Evolutionary conservation across 768 basidiomycete species (phyloP).

Genomic region (Tephrocybe sp.): DNA sequence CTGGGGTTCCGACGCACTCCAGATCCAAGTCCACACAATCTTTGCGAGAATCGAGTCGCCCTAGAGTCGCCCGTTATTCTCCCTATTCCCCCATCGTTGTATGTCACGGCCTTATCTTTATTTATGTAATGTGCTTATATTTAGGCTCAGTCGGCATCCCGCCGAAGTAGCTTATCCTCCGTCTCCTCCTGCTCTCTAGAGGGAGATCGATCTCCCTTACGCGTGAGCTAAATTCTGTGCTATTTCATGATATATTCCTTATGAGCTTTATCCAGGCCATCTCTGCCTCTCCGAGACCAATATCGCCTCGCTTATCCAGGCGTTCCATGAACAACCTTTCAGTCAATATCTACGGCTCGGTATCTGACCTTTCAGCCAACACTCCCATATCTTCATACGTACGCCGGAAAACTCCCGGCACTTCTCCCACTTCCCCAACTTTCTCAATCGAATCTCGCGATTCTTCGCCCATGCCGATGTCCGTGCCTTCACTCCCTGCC

Average conservation of each 20-base stretch:
- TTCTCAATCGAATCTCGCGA: conserved; percentile 50
- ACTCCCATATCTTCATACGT: conserved; percentile 82
- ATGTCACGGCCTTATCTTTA: conserved; percentile 21
- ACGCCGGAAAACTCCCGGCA: conserved; percentile 75
- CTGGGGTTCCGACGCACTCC: conserved; percentile 30
- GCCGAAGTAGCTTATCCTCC: conserved; percentile 50
- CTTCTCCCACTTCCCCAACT: conserved; percentile 67
- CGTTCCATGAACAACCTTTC: conserved; percentile 45
- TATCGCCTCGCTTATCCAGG: conserved; percentile 41
- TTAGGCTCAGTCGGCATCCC: conserved; percentile 33
- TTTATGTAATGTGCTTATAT: conserved; percentile 1
- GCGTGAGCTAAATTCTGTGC: conserved; percentile 28
- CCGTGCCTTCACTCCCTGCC: conserved; percentile 64
- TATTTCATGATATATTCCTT: background rate
- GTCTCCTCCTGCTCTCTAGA: conserved; percentile 39
- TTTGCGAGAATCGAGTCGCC: conserved; percentile 40
- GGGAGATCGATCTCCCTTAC: conserved; percentile 35
- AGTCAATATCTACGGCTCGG: conserved; percentile 49
- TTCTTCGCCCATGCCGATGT: conserved; percentile 50
- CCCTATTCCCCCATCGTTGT: conserved; percentile 48
- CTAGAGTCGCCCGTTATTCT: conserved; percentile 42
- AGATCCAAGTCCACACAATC: conserved; percentile 47
- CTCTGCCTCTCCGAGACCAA: conserved; percentile 37
- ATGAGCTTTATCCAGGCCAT: conserved; percentile 28
- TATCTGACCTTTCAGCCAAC: conserved; percentile 54